Conservation (phyloP, 805 yeast species). For the Ogataea allantospora region DNA sequence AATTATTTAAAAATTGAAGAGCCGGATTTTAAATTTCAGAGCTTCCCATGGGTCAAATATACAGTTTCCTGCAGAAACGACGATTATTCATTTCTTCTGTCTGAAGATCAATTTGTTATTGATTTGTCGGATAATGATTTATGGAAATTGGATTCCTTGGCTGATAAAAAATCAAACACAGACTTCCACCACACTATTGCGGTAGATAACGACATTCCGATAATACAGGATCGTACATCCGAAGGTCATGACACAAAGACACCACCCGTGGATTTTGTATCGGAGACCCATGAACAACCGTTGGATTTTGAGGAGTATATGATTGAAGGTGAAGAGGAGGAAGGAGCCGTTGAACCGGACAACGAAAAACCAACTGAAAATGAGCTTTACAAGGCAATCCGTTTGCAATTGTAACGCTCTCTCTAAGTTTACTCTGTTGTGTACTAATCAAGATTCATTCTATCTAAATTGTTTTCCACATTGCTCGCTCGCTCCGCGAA, state of each 20-base stretch:
- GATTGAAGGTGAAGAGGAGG: constrained; percentile 14
- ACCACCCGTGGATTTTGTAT: too few species aligned
- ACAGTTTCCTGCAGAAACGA: constrained; percentile 37
- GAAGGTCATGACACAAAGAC: too few species aligned
- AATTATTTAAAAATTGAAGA: constrained; percentile 68
- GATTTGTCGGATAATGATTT: constrained; percentile 12
- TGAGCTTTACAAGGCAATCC: constrained; percentile 7
- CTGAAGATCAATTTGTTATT: constrained; percentile 24
- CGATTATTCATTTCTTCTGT: constrained; percentile 31
- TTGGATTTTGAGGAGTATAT: constrained; percentile 18
- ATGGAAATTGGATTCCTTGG: not conserved
- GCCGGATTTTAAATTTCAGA: constrained; percentile 49
- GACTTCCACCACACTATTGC: not conserved
- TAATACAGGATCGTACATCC: too few species aligned
- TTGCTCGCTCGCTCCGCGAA: too few species aligned
- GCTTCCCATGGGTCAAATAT: constrained; percentile 80
- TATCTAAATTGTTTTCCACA: too few species aligned
- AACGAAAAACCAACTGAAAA: not conserved
- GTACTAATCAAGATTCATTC: too few species aligned
- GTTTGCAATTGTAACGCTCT: too few species aligned
- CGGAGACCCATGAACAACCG: not conserved
- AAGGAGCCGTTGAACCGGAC: not conserved
- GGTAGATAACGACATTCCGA: not conserved
- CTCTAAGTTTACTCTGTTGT: too few species aligned
- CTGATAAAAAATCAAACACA: too few species aligned